Conservation (phyloP, 345 rosid genomes). For the Toxicodendron radicans region DNA sequence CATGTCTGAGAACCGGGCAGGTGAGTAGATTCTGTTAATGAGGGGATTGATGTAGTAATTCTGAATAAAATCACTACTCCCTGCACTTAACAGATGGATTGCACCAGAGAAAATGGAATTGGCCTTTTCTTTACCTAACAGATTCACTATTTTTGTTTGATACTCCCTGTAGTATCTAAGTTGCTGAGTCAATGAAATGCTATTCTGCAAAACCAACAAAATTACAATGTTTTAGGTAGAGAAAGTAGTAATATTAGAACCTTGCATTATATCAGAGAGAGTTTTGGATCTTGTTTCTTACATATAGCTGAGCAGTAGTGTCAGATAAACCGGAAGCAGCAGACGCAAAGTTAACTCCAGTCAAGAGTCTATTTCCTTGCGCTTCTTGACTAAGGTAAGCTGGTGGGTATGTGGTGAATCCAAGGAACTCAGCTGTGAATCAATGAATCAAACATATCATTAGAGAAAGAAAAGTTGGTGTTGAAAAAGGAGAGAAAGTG, state of each 20-base stretch:
- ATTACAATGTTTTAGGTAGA: neutral
- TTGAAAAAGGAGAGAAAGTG: neutral
- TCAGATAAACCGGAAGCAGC: slow-evolving; percentile 81
- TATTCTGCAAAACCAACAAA: slow-evolving; percentile 44
- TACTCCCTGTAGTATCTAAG: slow-evolving; percentile 70
- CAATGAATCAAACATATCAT: slow-evolving; percentile 11
- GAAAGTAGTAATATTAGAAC: neutral
- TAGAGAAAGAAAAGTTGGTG: neutral
- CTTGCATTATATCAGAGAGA: neutral
- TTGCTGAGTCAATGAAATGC: slow-evolving; percentile 72
- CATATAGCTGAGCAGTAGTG: slow-evolving; percentile 68
- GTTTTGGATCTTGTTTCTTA: slow-evolving; percentile 23
- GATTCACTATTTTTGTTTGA: slow-evolving; percentile 52
- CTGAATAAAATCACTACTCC: slow-evolving; percentile 89
- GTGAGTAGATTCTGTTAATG: slow-evolving; percentile 48
- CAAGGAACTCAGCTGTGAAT: slow-evolving; percentile 75
- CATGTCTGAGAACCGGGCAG: slow-evolving; percentile 58
- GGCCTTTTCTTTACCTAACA: slow-evolving; percentile 57
- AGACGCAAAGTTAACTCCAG: slow-evolving; percentile 87
- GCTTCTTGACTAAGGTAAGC: slow-evolving; percentile 80
- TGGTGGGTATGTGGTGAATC: slow-evolving; percentile 76
- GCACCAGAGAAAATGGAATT: slow-evolving; percentile 49
- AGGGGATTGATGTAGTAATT: slow-evolving; percentile 79
- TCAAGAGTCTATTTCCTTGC: slow-evolving; percentile 48
- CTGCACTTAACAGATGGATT: slow-evolving; percentile 83